Evolutionary conservation across 2,329 filamentous ascomycete genomes (phyloP), one percentile per base, ranked within the genome.

Genomic region (Pseudogymnoascus pannorum): DNA sequence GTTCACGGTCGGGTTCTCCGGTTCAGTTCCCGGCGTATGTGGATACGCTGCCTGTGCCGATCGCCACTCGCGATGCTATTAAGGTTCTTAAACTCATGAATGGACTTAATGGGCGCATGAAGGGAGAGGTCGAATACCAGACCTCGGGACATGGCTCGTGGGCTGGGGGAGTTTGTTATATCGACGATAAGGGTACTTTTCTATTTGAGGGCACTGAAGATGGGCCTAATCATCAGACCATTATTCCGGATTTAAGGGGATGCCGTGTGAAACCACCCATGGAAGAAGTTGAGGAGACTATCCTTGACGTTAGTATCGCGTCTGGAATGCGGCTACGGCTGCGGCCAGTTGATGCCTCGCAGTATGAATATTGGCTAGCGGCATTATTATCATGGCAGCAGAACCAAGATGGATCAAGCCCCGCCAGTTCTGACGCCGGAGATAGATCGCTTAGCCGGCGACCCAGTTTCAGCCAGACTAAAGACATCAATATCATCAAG

Each of bases 401-500:
- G 65, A 60, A 65, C 5, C 61, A 66, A 5, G 67, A 62, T 54
- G 22, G 33, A 3, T 38, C 64, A 44, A 58, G 60, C 26, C 31
- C 63, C n/a, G 16, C 57, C 4, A 12, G 26, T 40, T 36, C 44
- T 9, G 38, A 42, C 2, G 16, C 26, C 18, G 35, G 35, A n/a
- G 58, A 60, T 5, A 33, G 36, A 40, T 57, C 35, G 12, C 69
- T 22, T 72, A 77, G 67, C 73, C 74, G 70, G 71, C 79, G 64
- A 72, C 81, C 59, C 75, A 78, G 66, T 78, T 78, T 16, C 64
- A 75, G 75, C 12, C 70, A 69, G 18, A 63, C 68, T 20, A 94
- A 87, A 70, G 87, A 91, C 64, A 83, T 85, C 3, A 86, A 88
- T 61, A 94, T 97, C 66, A 97, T 97, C 77, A 99, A 97, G 72